A percentile compares a stretch with the other conserved stretches of the same genome.
Conservation (phyloP, 257 asterid species). For the Penstemon barbatus region DNA sequence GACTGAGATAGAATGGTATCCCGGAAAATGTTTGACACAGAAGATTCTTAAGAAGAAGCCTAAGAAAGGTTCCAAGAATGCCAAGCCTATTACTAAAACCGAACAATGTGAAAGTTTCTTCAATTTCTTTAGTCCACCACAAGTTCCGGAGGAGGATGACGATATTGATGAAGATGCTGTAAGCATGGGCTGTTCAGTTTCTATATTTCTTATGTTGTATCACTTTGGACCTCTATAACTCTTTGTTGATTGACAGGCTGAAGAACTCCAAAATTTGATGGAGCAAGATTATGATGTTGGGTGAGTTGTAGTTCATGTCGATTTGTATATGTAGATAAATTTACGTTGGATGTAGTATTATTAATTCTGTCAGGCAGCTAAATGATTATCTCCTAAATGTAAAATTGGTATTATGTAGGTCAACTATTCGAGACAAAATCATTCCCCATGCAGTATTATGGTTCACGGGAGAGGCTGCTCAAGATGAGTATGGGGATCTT, state of each 20-base stretch:
- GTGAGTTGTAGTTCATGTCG: slow-evolving; percentile 37
- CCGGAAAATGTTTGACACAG: slow-evolving; percentile 78
- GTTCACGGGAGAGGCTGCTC: slow-evolving; percentile 88
- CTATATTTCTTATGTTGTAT: not conserved
- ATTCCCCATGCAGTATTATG: slow-evolving; percentile 93
- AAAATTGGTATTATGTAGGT: slow-evolving; percentile 38
- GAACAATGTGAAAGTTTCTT: slow-evolving; percentile 89
- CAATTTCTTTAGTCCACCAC: slow-evolving; percentile 91
- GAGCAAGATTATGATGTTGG: slow-evolving; percentile 91
- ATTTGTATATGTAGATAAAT: not conserved
- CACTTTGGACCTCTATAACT: not conserved
- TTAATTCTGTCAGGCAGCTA: too few species aligned
- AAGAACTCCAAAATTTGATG: slow-evolving; percentile 76
- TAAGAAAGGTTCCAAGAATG: slow-evolving; percentile 79
- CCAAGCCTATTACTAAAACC: slow-evolving; percentile 70
- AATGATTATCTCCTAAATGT: not conserved
- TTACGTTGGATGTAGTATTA: too few species aligned
- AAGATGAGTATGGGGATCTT: slow-evolving; percentile 52
- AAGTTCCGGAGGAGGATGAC: slow-evolving; percentile 77
- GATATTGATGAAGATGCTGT: slow-evolving; percentile 87
- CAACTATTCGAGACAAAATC: slow-evolving; percentile 79
- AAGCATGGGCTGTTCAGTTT: slow-evolving; percentile 30
- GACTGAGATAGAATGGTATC: slow-evolving; percentile 81
- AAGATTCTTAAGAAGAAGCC: slow-evolving; percentile 80
- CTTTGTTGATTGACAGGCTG: slow-evolving; percentile 50